A percentile compares a stretch with the other conserved stretches of the same genome.
These are phyloP conservation scores for Vitis hybrid DNA, from an alignment of 177 flowering plant species.

Conservation along the genomic window DNA sequence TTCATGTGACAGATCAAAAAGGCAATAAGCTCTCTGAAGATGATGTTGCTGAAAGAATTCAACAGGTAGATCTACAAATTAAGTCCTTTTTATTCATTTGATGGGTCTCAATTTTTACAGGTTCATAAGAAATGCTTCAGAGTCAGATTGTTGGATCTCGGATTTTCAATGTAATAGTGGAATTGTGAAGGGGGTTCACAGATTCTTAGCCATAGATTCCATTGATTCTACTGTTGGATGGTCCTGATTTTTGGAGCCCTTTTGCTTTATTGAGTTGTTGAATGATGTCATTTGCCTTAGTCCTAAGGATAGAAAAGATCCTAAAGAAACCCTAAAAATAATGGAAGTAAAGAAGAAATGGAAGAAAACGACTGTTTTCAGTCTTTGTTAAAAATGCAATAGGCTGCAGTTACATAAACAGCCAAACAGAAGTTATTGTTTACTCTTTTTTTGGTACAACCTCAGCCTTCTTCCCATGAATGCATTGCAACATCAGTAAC, in stretches of 20 bases:
- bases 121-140: background rate
- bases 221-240: background rate
- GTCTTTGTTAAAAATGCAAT: no score
- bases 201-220: background rate
- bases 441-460: no score
- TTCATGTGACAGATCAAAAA: slow-evolving; percentile 77
- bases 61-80: slow-evolving; percentile 51
- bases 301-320: background rate
- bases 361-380: background rate
- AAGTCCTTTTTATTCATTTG: slow-evolving; percentile 6
- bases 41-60: slow-evolving; percentile 60
- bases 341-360: background rate
- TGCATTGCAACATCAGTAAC: background rate
- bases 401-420: no score
- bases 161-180: slow-evolving; percentile 2
- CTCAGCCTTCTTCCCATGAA: no score
- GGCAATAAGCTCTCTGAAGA: slow-evolving; percentile 73
- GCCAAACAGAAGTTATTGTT: no score
- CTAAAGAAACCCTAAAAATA: background rate
- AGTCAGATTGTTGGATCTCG: background rate
- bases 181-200: background rate
- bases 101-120: no score
- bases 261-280: background rate
- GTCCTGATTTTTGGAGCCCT: background rate
- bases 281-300: background rate